phyloP scores from a whole-genome alignment of 108 stramenopile genomes.

The Conticribra weissflogii region DNA sequence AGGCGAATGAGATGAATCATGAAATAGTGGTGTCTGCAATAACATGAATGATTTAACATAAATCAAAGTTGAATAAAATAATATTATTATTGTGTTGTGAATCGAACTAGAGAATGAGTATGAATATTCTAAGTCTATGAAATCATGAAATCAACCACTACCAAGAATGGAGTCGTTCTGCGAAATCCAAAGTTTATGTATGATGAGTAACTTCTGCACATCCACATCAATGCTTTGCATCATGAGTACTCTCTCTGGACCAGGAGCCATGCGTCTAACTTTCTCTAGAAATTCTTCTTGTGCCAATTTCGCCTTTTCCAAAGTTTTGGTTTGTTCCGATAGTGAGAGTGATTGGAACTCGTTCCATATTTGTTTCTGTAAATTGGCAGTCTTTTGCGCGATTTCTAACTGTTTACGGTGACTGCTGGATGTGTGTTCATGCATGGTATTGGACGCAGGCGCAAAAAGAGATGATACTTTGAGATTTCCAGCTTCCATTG shows the following conservation, averaged over 20 bases:
- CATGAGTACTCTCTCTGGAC: conserved; percentile 58
- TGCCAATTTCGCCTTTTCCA: conserved; percentile 61
- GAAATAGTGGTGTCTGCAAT: too few species aligned
- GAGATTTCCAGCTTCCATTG: background rate
- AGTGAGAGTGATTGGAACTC: conserved; percentile 19
- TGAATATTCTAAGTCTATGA: too few species aligned
- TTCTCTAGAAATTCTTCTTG: conserved; percentile 50
- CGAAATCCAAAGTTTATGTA: conserved; percentile 64
- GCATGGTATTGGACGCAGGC: conserved; percentile 37
- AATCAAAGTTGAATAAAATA: too few species aligned
- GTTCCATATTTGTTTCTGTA: conserved; percentile 28
- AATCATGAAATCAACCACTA: too few species aligned
- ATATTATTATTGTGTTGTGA: too few species aligned
- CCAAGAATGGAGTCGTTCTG: background rate
- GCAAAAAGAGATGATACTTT: conserved; percentile 29
- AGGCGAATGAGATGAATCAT: too few species aligned
- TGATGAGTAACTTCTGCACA: conserved; percentile 55
- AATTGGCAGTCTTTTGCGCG: conserved; percentile 19
- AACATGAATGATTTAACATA: too few species aligned
- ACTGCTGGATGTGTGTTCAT: conserved; percentile 18
- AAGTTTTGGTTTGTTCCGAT: conserved; percentile 55
- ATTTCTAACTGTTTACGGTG: conserved; percentile 28
- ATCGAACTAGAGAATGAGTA: too few species aligned
- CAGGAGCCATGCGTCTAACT: conserved; percentile 50
- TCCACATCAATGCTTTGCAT: conserved; percentile 54